Percentiles rank a stretch among this genome's conserved stretches.
Evolutionary conservation across 139 green algal species (phyloP).

Genomic region (Haematococcus lacustris): DNA sequence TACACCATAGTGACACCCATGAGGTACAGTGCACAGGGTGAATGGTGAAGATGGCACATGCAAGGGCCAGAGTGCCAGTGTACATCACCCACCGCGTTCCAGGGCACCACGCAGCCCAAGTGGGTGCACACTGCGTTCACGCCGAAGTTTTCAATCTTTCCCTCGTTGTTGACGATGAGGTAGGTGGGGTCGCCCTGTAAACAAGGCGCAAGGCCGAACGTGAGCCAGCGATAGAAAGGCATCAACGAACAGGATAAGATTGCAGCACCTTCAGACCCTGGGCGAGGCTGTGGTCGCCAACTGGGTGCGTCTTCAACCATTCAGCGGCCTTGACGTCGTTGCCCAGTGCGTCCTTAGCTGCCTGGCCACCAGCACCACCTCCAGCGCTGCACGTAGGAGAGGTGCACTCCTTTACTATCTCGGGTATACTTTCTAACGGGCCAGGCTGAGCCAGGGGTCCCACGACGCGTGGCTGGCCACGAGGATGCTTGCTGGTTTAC

Average conservation of each 20-base stretch:
- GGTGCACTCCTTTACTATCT: no score
- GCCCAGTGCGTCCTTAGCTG: slow-evolving; percentile 93
- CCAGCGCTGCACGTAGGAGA: slow-evolving; percentile 51
- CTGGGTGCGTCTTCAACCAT: slow-evolving; percentile 85
- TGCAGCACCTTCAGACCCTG: slow-evolving; percentile 99
- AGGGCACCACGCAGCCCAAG: slow-evolving; percentile 98
- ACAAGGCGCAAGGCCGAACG: neutral
- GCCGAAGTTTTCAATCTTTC: slow-evolving; percentile 83
- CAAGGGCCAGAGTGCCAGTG: no score
- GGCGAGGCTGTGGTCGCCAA: slow-evolving; percentile 72
- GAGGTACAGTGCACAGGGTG: no score
- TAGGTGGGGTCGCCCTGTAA: slow-evolving; percentile 93
- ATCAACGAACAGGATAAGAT: no score
- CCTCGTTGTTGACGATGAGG: slow-evolving; percentile 85
- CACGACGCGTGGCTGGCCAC: no score
- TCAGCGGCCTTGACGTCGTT: slow-evolving; percentile 76
- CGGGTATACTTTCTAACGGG: neutral
- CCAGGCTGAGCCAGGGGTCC: no score
- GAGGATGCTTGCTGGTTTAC: slow-evolving; percentile 24
- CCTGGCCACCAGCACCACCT: slow-evolving; percentile 61
- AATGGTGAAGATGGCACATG: neutral
- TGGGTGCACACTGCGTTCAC: slow-evolving; percentile 99
- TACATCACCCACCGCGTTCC: slow-evolving; percentile 67
- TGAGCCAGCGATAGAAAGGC: no score
- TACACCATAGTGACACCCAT: neutral